Percentiles rank a stretch among this genome's conserved stretches.
Conservation (phyloP, 1,284 basidiomycete genomes). For the Cryptococcus hybrid region DNA sequence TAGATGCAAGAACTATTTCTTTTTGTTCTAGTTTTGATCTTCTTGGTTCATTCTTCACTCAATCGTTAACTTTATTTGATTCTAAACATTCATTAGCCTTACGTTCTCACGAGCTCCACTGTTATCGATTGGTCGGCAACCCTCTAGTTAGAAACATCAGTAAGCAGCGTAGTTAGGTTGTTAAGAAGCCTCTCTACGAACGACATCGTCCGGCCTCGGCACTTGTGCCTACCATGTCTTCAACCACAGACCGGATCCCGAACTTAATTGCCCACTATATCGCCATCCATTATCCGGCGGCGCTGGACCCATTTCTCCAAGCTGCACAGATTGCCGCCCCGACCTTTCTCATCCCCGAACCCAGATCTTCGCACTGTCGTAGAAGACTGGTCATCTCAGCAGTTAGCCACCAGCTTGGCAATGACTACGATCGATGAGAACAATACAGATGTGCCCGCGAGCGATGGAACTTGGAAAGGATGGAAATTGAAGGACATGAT, state of each 20-base stretch:
- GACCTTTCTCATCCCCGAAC: slow-evolving; percentile 23
- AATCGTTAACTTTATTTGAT: too few relatives aligned
- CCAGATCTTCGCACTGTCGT: slow-evolving; percentile 44
- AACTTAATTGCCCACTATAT: slow-evolving; percentile 45
- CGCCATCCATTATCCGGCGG: slow-evolving; percentile 34
- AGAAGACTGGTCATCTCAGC: slow-evolving; percentile 25
- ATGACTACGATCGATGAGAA: slow-evolving; percentile 11
- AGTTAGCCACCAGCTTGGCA: slow-evolving; percentile 19
- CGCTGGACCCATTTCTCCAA: slow-evolving; percentile 35
- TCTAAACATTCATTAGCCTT: too few relatives aligned
- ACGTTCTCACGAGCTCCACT: too few relatives aligned
- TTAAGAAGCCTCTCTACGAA: background rate
- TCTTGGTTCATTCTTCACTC: too few relatives aligned
- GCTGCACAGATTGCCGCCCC: slow-evolving; percentile 26
- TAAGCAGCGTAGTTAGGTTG: background rate
- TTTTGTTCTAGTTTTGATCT: too few relatives aligned
- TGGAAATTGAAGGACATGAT: slow-evolving; percentile 24
- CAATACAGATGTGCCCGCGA: background rate
- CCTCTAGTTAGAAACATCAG: background rate
- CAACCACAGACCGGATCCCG: slow-evolving; percentile 13
- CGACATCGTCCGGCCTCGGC: background rate
- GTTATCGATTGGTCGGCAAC: too few relatives aligned
- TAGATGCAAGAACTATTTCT: too few relatives aligned
- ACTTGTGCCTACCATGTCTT: background rate
- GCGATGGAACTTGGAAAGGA: slow-evolving; percentile 20